Evolutionary conservation across 225 moss, liverwort and hornwort genomes (phyloP), one percentile per base, ranked within the genome.

Genomic region (Rhytidiadelphus loreus): DNA sequence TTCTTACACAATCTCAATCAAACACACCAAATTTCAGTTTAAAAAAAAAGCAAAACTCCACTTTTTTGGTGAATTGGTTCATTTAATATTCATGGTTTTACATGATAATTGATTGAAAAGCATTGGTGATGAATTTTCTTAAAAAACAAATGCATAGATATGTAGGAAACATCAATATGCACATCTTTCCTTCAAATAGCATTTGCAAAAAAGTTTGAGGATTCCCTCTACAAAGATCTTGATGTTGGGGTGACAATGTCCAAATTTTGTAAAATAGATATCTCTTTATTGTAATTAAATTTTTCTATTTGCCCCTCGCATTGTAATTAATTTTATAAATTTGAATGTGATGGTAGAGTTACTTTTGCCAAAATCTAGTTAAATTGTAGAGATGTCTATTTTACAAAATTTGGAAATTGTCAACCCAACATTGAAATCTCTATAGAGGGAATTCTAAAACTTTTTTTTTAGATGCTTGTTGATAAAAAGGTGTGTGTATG

Each of bases 11-110:
- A 33, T 75, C 2, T 32, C 12, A 33, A 50, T 75, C 1, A 73
- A 73, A 7, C 0, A 30, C 2, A 18, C 6, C 33, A 32, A 48
- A 32, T 48, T 74, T 48, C 0, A 19, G 4, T 73, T 46, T 44
- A 0, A 0, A 20, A 28, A 20, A 28, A 73, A 48, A 32, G 1
- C 0, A 48, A 20, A 32, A 74, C 0, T 20, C 1, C 4, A 32
- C 20, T 4, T 32, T 32, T 0, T 4, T 5, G n/a, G n/a, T 12
- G 0, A 74, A 74, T 74, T 48, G 1, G 30, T 74, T 46, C 19
- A 48, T 12, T 29, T 17, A 9, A 28, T 43, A 43, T 43, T 9
- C 5, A 71, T 17, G 9, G 1, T 28, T 29, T 44, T 16, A 28
- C 4, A 69, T 24, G 39, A 39, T 7, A 39, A 39, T 41, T 25